Evolutionary conservation across 495 filamentous ascomycete species (phyloP).

Genomic region (Penicillium bialowiezense): DNA sequence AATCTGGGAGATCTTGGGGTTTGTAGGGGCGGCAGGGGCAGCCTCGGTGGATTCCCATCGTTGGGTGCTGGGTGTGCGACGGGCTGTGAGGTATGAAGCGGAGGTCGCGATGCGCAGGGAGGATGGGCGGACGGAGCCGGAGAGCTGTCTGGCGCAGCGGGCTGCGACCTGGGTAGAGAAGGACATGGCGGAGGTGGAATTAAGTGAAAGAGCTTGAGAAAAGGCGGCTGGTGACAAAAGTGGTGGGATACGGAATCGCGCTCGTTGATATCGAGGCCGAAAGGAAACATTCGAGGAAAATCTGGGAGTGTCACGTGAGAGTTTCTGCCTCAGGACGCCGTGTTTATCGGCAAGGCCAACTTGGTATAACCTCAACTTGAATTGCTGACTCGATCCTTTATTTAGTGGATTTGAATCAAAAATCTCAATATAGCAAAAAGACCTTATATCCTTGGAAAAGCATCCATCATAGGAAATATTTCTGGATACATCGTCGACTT

Average conservation of each 20-base stretch:
- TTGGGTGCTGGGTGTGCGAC: conserved; percentile 39
- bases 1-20: conserved; percentile 87
- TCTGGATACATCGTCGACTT: no score
- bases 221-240: conserved; percentile 6
- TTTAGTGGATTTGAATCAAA: no score
- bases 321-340: not conserved
- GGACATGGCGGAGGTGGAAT: conserved; percentile 34
- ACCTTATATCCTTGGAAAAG: no score
- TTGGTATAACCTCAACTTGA: no score
- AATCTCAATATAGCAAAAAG: no score
- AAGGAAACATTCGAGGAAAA: conserved; percentile 38
- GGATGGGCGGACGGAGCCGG: conserved; percentile 43
- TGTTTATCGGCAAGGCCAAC: conserved; percentile 1
- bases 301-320: conserved; percentile 37
- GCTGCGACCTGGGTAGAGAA: conserved; percentile 42
- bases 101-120: conserved; percentile 44
- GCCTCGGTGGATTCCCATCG: conserved; percentile 52
- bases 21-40: conserved; percentile 56
- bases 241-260: conserved; percentile 10
- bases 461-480: no score
- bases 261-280: conserved; percentile 15
- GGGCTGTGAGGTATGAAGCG: conserved; percentile 40
- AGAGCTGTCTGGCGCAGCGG: conserved; percentile 47
- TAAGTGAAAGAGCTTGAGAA: conserved; percentile 9
- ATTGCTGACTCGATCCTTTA: no score